Base-by-base conservation (phyloP, 1,139 yeast genomes). In the Nematodospora anomalae region DNA sequence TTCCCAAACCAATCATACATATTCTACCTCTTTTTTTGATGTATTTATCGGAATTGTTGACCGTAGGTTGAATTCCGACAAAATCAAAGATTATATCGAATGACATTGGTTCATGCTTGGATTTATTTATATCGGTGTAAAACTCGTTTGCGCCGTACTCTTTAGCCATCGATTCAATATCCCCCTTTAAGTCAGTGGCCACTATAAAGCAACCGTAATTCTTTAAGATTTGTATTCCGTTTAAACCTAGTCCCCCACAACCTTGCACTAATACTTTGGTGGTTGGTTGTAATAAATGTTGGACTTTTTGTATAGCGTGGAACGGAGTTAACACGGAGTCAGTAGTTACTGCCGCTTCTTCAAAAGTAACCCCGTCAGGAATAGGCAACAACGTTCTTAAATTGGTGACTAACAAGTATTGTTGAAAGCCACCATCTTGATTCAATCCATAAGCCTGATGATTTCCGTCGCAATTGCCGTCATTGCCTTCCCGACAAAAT, bases 311-410 rank as follows among this genome's bases (percentile, higher is more conserved):
- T 32, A 74, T 60, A 4, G 79, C 76, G 47, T 73, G 79, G 52
- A 59, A 72, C 5, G 79, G 79, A 1, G 79, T 74, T 43, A 74
- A 58, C 2, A 73, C 74, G 1, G 78, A 72, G 46, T 74, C 73
- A 42, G 72, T 64, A 10, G 77, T 62, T 6, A 70, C 72, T 0
- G 80, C 79, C 0, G 80, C 80, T 13, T 55, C 59, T 34, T 58
- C 77, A 40, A 61, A 71, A 11, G 64, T 47, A 3, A 75, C 72
- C 3, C 59, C 62, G 7, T 72, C 76, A 6, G 79, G 79, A 40
- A 75, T 73, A 1, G 68, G 70, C 29, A 71, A 49, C 43, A 72
- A 55, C 2, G 62, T 55, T 32, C 64, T 50, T 40, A 65, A 51
- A 46, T 69, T 67, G 8, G 50, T 48, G 11, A 71, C 59, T 45